Percentiles rank a stretch among this genome's conserved stretches.
phyloP scores from a whole-genome alignment of 306 rosid genomes.

The Glycyrrhiza uralensis region DNA sequence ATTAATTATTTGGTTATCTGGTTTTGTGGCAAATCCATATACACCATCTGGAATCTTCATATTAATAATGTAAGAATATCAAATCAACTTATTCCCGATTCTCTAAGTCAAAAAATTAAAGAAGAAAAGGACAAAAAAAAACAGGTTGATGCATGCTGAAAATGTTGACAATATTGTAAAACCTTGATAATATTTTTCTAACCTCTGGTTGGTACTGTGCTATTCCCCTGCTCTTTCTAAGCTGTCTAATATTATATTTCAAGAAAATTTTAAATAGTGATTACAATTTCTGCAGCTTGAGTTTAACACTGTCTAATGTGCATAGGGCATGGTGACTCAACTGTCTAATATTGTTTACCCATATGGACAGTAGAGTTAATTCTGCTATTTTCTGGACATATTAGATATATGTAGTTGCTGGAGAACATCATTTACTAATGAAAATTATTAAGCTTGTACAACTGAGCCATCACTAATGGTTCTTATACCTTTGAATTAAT shows the following conservation, averaged over 20 bases:
- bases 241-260: neutral
- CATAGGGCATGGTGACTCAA: too few species aligned
- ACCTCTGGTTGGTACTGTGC: neutral
- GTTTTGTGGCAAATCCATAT: neutral
- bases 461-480: neutral
- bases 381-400: neutral
- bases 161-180: neutral
- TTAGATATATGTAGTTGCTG: neutral
- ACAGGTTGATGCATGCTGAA: neutral
- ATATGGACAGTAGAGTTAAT: neutral
- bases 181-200: neutral
- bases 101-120: neutral
- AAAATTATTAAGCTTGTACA: neutral
- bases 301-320: neutral
- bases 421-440: neutral
- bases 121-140: neutral
- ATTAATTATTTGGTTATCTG: conserved; percentile 14
- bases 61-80: neutral
- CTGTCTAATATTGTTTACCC: neutral
- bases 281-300: neutral
- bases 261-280: neutral
- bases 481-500: neutral
- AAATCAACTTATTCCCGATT: neutral
- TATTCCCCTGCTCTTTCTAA: neutral
- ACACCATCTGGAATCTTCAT: conserved; percentile 12